Conservation (phyloP, 352 stramenopile species). For the Pythium vanterpoolii region DNA sequence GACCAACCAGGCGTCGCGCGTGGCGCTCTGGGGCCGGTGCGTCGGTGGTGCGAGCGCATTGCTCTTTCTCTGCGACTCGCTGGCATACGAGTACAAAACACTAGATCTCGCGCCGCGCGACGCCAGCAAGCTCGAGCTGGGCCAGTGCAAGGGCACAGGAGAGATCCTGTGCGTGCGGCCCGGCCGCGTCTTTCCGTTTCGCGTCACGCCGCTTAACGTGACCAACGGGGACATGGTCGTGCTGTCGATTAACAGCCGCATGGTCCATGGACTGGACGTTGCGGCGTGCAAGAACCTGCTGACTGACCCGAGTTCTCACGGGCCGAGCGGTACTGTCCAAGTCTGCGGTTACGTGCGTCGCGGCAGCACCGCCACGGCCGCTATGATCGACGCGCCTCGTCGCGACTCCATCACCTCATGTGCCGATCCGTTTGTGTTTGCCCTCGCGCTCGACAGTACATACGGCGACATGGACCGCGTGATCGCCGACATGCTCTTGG, state of each 20-base stretch:
- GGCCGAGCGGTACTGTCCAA: constrained; percentile 15
- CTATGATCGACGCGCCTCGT: background rate
- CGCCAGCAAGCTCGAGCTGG: constrained; percentile 39
- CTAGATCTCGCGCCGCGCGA: constrained; percentile 36
- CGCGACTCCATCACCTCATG: background rate
- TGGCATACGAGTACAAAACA: constrained; percentile 47
- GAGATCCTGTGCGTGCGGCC: constrained; percentile 52
- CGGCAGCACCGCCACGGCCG: background rate
- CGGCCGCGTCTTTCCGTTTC: constrained; percentile 42
- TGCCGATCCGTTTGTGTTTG: constrained; percentile 50
- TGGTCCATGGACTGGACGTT: constrained; percentile 39
- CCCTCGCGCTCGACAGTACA: constrained; percentile 50
- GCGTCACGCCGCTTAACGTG: constrained; percentile 52
- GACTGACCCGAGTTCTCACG: constrained; percentile 12
- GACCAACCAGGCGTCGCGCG: constrained; percentile 41
- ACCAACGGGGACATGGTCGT: constrained; percentile 65
- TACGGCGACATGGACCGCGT: constrained; percentile 80
- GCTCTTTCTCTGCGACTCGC: constrained; percentile 43
- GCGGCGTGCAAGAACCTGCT: constrained; percentile 41
- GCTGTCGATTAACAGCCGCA: constrained; percentile 47
- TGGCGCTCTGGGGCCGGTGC: constrained; percentile 66
- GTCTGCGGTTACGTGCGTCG: constrained; percentile 27
- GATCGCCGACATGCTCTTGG: constrained; percentile 67
- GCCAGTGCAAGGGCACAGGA: constrained; percentile 35
- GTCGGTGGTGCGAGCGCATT: constrained; percentile 55